Evolutionary conservation across 2,329 filamentous ascomycete genomes (phyloP).

Genomic region (Colletotrichum somersetense): DNA sequence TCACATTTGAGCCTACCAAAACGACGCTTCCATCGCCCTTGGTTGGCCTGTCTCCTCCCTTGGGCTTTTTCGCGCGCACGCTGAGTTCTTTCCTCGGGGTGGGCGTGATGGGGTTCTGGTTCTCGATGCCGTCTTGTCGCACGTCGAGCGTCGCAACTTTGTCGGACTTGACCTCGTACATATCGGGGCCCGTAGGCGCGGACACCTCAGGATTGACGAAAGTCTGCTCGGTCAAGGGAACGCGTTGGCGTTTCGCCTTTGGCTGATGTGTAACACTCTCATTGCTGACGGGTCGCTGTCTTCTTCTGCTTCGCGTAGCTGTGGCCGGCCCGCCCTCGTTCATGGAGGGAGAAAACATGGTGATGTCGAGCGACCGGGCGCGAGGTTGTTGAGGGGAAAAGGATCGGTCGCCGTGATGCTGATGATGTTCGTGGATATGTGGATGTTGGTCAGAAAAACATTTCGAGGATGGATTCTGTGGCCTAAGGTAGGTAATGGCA

Average conservation of each 20-base stretch:
- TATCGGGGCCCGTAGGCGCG: conserved; percentile 57
- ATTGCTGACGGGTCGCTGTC: conserved; percentile 69
- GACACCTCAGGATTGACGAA: conserved; percentile 64
- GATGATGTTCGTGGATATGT: conserved; percentile 30
- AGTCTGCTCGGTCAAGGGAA: conserved; percentile 69
- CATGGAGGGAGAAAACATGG: conserved; percentile 72
- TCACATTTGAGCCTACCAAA: conserved; percentile 64
- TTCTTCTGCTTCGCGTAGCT: conserved; percentile 71
- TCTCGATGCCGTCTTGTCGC: conserved; percentile 63
- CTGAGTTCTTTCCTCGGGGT: conserved; percentile 66
- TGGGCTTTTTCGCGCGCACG: conserved; percentile 72
- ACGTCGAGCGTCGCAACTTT: conserved; percentile 60
- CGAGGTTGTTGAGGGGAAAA: conserved; percentile 14
- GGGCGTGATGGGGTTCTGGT: conserved; percentile 48
- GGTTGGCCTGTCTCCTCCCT: conserved; percentile 70
- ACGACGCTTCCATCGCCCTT: conserved; percentile 78
- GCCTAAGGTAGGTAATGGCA: conserved; percentile 32
- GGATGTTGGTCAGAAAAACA: conserved; percentile 39
- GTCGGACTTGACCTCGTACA: conserved; percentile 67
- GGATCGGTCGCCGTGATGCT: conserved; percentile 35
- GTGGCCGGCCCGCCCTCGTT: conserved; percentile 66
- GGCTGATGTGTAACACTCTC: conserved; percentile 69
- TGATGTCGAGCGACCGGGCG: conserved; percentile 42
- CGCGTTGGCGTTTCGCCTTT: conserved; percentile 73
- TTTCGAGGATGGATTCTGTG: conserved; percentile 41